Evolutionary conservation across 345 rosid genomes (phyloP).

Genomic region (Citrus reticulata): DNA sequence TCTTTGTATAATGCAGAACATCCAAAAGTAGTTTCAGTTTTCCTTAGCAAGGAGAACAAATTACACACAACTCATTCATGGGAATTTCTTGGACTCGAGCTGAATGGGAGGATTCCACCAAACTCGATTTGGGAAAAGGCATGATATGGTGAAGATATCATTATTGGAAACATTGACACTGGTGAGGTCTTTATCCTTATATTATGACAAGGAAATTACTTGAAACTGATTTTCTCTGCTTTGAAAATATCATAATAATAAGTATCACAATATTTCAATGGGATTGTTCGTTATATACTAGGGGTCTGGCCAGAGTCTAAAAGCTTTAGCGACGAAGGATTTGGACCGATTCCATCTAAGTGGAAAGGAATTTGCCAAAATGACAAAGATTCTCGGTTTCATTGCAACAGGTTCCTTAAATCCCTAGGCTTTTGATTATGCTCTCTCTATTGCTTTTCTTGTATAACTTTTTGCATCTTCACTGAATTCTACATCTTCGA

Average conservation of each 20-base stretch:
- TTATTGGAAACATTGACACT: slow-evolving; percentile 82
- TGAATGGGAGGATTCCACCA: slow-evolving; percentile 30
- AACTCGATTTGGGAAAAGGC: slow-evolving; percentile 66
- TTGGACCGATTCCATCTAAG: slow-evolving; percentile 80
- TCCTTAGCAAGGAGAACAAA: too few relatives aligned
- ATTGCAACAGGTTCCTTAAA: slow-evolving; percentile 60
- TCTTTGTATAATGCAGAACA: slow-evolving; percentile 37
- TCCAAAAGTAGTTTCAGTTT: slow-evolving; percentile 67
- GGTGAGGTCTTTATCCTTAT: slow-evolving; percentile 35
- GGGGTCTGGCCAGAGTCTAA: slow-evolving; percentile 95
- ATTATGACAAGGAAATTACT: not conserved
- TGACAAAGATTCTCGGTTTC: slow-evolving; percentile 42
- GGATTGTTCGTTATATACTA: slow-evolving; percentile 2
- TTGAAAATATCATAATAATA: too few relatives aligned
- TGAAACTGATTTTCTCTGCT: not conserved
- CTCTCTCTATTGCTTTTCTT: too few relatives aligned
- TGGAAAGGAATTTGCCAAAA: slow-evolving; percentile 85
- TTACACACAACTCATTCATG: too few relatives aligned
- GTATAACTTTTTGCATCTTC: too few relatives aligned
- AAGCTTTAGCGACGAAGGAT: slow-evolving; percentile 71
- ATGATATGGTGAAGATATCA: slow-evolving; percentile 67
- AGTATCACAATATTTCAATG: not conserved
- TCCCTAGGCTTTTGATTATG: too few relatives aligned
- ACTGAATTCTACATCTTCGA: not conserved
- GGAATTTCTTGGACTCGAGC: slow-evolving; percentile 57